These are phyloP conservation scores for Nitzschia inconspicua DNA, from an alignment of 108 stramenopile genomes.

Conservation along the genomic window DNA sequence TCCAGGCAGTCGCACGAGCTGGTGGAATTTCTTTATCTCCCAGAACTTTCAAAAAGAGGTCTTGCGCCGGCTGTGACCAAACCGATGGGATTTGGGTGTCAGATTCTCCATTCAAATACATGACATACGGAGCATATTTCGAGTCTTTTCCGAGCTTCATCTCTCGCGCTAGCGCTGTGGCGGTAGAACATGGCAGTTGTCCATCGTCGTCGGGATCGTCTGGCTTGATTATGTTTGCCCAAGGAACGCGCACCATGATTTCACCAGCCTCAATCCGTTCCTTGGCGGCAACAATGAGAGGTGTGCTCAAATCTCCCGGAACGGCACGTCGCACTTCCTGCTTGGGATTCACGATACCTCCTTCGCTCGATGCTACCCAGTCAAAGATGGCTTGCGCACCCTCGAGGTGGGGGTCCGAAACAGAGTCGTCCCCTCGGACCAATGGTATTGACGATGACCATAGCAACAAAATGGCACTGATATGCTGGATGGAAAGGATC, in stretches of 20 bases:
- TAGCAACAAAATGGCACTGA: too few species aligned
- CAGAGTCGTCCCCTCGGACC: too few species aligned
- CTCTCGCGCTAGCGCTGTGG: conserved; percentile 21
- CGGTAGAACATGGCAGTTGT: conserved; percentile 31
- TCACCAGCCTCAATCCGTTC: conserved; percentile 39
- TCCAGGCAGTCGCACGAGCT: not conserved
- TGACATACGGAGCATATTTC: conserved; percentile 39
- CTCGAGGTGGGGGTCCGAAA: too few species aligned
- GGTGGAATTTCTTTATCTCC: conserved; percentile 12
- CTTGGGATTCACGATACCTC: conserved; percentile 25
- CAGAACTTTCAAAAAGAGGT: conserved; percentile 21
- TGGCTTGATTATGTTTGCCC: conserved; percentile 23
- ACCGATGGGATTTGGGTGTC: conserved; percentile 16
- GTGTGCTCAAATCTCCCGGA: conserved; percentile 4
- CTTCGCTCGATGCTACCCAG: conserved; percentile 14
- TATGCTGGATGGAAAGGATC: too few species aligned
- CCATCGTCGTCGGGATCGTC: not conserved
- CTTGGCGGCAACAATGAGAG: too few species aligned
- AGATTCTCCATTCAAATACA: conserved; percentile 32
- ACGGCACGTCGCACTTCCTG: conserved; percentile 18
- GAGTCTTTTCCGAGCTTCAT: conserved; percentile 29
- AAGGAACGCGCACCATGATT: conserved; percentile 35
- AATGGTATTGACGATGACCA: too few species aligned
- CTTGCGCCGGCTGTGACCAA: conserved; percentile 35
- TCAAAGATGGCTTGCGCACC: too few species aligned